Percentiles rank a stretch among this genome's conserved stretches.
phyloP scores from a whole-genome alignment of 345 rosid species.

The Citropsis articulata region DNA sequence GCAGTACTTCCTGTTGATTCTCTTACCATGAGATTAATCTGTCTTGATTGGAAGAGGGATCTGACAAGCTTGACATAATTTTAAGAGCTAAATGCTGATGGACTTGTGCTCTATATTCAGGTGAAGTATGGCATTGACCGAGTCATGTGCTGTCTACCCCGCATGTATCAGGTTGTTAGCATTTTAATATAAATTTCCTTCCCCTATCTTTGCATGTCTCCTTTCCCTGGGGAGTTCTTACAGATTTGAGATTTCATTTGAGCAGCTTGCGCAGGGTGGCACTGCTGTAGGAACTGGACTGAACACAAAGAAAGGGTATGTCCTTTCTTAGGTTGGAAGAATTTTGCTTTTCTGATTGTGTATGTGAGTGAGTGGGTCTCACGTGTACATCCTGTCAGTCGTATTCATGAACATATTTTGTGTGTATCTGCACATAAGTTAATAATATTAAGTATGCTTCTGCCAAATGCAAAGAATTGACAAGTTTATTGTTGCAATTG shows the following conservation, averaged over 20 bases:
- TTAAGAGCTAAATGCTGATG: slow-evolving; percentile 1
- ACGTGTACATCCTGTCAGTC: neutral
- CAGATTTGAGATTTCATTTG: slow-evolving; percentile 27
- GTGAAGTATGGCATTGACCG: slow-evolving; percentile 87
- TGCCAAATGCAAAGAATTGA: too few species aligned
- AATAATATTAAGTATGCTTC: neutral
- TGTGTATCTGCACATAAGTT: neutral
- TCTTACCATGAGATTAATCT: neutral
- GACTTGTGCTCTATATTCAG: slow-evolving; percentile 32
- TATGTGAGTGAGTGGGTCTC: neutral
- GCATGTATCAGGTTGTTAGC: slow-evolving; percentile 75
- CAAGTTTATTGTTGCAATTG: neutral
- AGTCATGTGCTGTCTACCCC: slow-evolving; percentile 69
- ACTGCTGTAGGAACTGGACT: slow-evolving; percentile 99
- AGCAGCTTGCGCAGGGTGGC: slow-evolving; percentile 99
- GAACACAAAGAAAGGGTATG: slow-evolving; percentile 95
- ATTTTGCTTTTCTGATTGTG: neutral
- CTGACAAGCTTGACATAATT: neutral
- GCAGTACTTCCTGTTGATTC: slow-evolving; percentile 1
- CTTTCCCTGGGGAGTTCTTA: slow-evolving; percentile 29
- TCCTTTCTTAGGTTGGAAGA: slow-evolving; percentile 10
- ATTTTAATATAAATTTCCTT: slow-evolving; percentile 14
- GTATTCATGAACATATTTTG: neutral
- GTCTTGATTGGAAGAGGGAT: neutral
- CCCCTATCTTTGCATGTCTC: slow-evolving; percentile 1